Conservation (phyloP, 1,284 basidiomycete genomes). For the Takashimella tepidaria region DNA sequence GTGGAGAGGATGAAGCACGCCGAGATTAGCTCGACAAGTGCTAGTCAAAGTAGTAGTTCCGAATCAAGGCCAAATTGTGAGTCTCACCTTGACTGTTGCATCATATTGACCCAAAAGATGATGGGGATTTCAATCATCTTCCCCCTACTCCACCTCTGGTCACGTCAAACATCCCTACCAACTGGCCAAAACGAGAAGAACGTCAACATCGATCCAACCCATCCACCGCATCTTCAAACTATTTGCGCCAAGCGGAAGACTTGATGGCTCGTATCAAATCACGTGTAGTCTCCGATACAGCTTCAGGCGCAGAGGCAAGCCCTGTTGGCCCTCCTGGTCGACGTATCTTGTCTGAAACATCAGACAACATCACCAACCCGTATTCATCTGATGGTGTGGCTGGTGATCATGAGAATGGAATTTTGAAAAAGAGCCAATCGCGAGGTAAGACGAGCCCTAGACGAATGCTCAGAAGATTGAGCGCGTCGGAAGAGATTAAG, state of each 20-base stretch:
- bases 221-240: conserved; percentile 50
- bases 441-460: conserved; percentile 30
- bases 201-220: conserved; percentile 39
- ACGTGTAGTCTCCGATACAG: conserved; percentile 35
- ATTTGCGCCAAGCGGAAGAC: conserved; percentile 66
- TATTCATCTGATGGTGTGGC: neutral
- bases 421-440: neutral
- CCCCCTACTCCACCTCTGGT: conserved; percentile 18
- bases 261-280: conserved; percentile 76
- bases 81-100: conserved; percentile 2
- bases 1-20: conserved; percentile 40
- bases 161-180: neutral
- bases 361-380: neutral
- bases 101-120: neutral
- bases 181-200: neutral
- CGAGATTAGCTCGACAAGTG: conserved; percentile 31
- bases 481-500: conserved; percentile 45
- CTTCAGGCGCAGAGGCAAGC: conserved; percentile 24
- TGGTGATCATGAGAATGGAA: too few species aligned
- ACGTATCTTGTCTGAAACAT: conserved; percentile 34
- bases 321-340: conserved; percentile 56
- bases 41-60: conserved; percentile 19
- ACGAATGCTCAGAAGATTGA: conserved; percentile 35
- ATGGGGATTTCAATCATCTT: neutral
- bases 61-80: conserved; percentile 8